These are phyloP conservation scores for Pelargonium cotyledonis DNA, from an alignment of 441 rosid genomes.

Conservation along the genomic window DNA sequence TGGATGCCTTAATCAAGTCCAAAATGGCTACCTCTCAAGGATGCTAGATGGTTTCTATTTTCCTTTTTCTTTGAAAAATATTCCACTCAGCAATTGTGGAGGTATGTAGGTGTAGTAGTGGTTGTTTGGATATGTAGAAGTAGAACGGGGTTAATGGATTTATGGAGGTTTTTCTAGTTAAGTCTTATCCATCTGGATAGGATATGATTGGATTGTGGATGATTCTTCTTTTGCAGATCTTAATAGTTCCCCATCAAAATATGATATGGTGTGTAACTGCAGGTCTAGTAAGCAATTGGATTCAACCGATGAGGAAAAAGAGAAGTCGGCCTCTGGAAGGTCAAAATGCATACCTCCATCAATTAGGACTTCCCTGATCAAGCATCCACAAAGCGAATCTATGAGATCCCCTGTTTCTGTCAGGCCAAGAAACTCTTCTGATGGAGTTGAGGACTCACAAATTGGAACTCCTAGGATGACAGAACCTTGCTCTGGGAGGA, in stretches of 20 bases:
- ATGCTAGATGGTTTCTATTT: neutral
- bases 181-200: neutral
- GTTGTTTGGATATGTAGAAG: neutral
- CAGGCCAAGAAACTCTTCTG: conserved; percentile 51
- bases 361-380: conserved; percentile 54
- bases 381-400: conserved; percentile 49
- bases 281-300: conserved; percentile 53
- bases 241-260: neutral
- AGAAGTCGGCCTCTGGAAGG: conserved; percentile 39
- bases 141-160: neutral
- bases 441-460: conserved; percentile 32
- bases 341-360: conserved; percentile 54
- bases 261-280: conserved; percentile 21
- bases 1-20: too few species aligned
- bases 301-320: conserved; percentile 35
- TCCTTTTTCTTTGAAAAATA: neutral
- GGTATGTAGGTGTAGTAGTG: neutral
- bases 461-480: conserved; percentile 32
- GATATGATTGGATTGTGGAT: neutral
- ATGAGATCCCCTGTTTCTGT: conserved; percentile 63
- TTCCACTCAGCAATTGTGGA: neutral
- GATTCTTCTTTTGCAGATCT: neutral
- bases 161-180: neutral
- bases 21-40: neutral
- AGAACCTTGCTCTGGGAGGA: conserved; percentile 32